A percentile compares a stretch with the other conserved stretches of the same genome.
These are phyloP conservation scores for Backusella macrospora DNA, from an alignment of 192 early-diverging fungal genomes.

Conservation along the genomic window DNA sequence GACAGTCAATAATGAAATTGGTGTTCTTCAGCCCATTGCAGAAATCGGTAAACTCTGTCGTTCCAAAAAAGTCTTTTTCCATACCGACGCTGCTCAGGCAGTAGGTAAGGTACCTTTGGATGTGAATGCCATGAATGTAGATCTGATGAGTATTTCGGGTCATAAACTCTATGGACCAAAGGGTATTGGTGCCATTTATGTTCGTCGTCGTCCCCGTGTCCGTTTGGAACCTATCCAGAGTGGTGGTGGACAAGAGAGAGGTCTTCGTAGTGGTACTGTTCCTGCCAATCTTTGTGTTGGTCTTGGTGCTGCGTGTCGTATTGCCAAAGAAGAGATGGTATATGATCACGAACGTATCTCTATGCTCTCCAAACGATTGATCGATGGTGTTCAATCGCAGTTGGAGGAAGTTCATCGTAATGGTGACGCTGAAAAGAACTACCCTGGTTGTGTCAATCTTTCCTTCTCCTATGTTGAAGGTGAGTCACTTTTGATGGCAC, in stretches of 20 bases:
- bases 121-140: slow-evolving; percentile 90
- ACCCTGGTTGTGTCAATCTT: slow-evolving; percentile 92
- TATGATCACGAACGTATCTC: slow-evolving; percentile 78
- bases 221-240: slow-evolving; percentile 88
- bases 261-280: slow-evolving; percentile 91
- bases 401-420: slow-evolving; percentile 87
- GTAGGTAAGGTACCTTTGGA: slow-evolving; percentile 93
- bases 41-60: slow-evolving; percentile 91
- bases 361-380: slow-evolving; percentile 73
- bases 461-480: slow-evolving; percentile 98
- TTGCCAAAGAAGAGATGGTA: slow-evolving; percentile 81
- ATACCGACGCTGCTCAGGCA: slow-evolving; percentile 96
- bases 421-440: slow-evolving; percentile 77
- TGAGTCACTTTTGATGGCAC: slow-evolving; percentile 95
- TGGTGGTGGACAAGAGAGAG: slow-evolving; percentile 96
- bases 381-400: slow-evolving; percentile 77
- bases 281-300: slow-evolving; percentile 89
- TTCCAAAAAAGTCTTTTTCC: slow-evolving; percentile 89
- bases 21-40: slow-evolving; percentile 89
- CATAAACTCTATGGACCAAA: slow-evolving; percentile 98
- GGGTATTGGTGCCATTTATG: slow-evolving; percentile 94
- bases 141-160: slow-evolving; percentile 94
- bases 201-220: slow-evolving; percentile 92
- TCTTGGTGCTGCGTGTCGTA: slow-evolving; percentile 82
- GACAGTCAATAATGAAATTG: slow-evolving; percentile 99